Conservation (phyloP, 2,329 filamentous ascomycete genomes). For the Penicillium sp. region DNA sequence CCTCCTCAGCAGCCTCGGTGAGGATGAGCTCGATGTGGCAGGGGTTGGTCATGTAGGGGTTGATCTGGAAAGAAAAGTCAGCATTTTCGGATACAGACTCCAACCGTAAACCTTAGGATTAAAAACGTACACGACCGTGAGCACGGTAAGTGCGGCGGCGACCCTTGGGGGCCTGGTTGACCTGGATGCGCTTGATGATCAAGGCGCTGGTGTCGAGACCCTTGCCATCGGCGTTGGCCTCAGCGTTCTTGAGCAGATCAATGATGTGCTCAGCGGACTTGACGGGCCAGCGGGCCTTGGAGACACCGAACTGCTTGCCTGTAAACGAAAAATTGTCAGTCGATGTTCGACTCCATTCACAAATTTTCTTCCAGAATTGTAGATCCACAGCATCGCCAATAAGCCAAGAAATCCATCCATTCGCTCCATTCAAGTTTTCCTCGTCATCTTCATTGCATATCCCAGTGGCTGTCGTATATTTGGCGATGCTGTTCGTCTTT, state of each 20-base stretch:
- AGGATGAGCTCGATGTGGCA: conserved; percentile 99
- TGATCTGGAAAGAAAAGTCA: conserved; percentile 65
- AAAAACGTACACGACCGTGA: conserved; percentile 90
- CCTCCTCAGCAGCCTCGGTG: conserved; percentile 93
- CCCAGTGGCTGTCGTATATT: conserved; percentile 7
- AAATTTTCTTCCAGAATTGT: conserved; percentile 5
- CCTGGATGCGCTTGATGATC: conserved; percentile 99
- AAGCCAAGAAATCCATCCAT: background rate
- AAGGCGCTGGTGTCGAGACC: conserved; percentile 96
- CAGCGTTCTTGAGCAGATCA: conserved; percentile 94
- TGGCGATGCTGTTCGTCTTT: conserved; percentile 2
- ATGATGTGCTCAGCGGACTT: conserved; percentile 99
- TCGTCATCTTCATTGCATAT: background rate
- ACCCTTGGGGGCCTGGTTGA: conserved; percentile 99
- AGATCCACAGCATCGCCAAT: conserved; percentile 11
- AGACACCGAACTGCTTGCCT: conserved; percentile 99
- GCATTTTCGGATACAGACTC: background rate
- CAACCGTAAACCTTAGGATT: conserved; percentile 1
- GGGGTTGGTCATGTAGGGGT: conserved; percentile 99
- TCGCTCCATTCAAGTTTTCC: background rate
- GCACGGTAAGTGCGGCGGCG: conserved; percentile 99
- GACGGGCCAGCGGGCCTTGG: conserved; percentile 96
- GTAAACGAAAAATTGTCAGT: conserved; percentile 25
- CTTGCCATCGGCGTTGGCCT: conserved; percentile 96
- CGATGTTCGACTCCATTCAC: conserved; percentile 4